Conservation (phyloP, 2,329 filamentous ascomycete genomes). For the Grosmannia clavigera region DNA sequence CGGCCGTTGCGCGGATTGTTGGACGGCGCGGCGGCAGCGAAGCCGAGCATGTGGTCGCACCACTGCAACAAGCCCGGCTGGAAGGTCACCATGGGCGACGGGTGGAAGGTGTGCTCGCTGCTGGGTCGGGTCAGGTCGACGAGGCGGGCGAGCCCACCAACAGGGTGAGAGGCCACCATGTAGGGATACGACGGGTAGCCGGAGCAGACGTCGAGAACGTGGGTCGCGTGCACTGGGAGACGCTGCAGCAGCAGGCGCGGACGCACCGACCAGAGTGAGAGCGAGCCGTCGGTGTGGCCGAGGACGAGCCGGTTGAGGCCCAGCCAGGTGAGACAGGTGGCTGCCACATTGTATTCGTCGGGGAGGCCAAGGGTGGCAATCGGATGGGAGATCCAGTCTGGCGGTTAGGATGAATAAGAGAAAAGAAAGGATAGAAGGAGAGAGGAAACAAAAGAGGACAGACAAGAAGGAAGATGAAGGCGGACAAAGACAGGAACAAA, state of each 20-base stretch:
- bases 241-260: constrained; percentile 37
- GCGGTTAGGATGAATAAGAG: background rate
- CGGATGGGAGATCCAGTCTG: constrained; percentile 33
- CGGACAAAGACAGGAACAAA: background rate
- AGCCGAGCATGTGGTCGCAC: constrained; percentile 43
- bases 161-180: constrained; percentile 40
- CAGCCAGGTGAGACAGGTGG: constrained; percentile 42
- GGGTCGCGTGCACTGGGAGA: constrained; percentile 39
- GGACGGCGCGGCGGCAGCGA: constrained; percentile 38
- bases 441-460: background rate
- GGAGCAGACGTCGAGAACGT: constrained; percentile 41
- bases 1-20: constrained; percentile 39
- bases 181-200: constrained; percentile 45
- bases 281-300: constrained; percentile 43
- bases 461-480: background rate
- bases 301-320: constrained; percentile 41
- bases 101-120: constrained; percentile 40
- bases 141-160: constrained; percentile 40
- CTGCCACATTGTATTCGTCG: constrained; percentile 33
- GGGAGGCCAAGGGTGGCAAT: constrained; percentile 31
- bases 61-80: constrained; percentile 42
- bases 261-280: constrained; percentile 43
- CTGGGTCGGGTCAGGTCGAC: constrained; percentile 41
- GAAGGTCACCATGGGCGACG: constrained; percentile 35
- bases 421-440: background rate